A percentile compares a stretch with the other conserved stretches of the same genome.
phyloP scores from a whole-genome alignment of 169 alveolate species.

The Miamiensis avidus region DNA sequence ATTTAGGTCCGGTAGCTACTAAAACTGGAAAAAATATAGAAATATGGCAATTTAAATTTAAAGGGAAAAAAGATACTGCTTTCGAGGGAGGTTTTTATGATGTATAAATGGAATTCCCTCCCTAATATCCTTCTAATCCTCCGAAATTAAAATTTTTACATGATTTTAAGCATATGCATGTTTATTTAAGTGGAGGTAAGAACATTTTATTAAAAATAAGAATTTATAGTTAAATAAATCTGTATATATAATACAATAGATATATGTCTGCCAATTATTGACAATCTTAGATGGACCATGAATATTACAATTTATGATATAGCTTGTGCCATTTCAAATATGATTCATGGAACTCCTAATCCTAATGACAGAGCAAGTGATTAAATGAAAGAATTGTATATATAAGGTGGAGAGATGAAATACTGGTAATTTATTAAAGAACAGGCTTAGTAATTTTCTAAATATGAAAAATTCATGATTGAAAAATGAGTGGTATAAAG shows the following conservation, averaged over 20 bases:
- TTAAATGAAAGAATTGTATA: not conserved
- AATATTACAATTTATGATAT: not conserved
- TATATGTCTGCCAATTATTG: not conserved
- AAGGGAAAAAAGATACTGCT: not conserved
- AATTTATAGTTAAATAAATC: not conserved
- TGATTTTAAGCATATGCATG: not conserved
- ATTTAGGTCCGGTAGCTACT: not conserved
- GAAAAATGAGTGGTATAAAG: no score
- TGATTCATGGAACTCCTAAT: not conserved
- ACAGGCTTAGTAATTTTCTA: not conserved
- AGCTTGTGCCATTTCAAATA: not conserved
- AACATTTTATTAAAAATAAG: not conserved
- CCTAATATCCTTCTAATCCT: not conserved
- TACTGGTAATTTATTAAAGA: not conserved
- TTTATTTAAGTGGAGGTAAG: not conserved
- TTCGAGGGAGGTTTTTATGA: not conserved
- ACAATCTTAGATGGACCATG: not conserved
- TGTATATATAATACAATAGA: not conserved
- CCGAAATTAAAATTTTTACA: not conserved
- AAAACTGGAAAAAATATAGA: not conserved
- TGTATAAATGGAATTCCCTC: not conserved
- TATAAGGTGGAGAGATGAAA: not conserved
- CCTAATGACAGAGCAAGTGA: not conserved
- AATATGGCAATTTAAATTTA: not conserved
- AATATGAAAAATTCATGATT: no score